Evolutionary conservation across 768 basidiomycete species (phyloP).

Genomic region (Kwoniella dendrophila): DNA sequence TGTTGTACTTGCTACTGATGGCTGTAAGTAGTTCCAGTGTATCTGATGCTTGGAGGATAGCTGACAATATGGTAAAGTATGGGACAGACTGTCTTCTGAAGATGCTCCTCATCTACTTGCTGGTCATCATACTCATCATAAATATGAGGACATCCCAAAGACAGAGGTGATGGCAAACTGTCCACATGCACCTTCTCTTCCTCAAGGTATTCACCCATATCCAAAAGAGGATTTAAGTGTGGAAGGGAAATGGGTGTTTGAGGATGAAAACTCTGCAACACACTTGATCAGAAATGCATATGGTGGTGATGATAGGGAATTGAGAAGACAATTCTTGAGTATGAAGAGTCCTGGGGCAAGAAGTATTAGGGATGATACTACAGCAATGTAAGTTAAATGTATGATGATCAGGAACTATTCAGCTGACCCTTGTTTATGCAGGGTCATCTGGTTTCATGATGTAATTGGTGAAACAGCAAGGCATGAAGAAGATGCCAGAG

Average conservation of each 20-base stretch:
- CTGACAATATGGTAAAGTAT: constrained; percentile 25
- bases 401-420: not conserved
- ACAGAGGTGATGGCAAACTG: constrained; percentile 6
- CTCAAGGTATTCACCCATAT: constrained; percentile 1
- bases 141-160: constrained; percentile 17
- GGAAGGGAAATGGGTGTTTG: constrained; percentile 31
- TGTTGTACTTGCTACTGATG: constrained; percentile 42
- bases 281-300: constrained; percentile 37
- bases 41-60: not conserved
- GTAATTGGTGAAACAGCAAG: not conserved
- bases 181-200: not conserved
- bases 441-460: constrained; percentile 18
- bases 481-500: not conserved
- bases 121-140: constrained; percentile 22
- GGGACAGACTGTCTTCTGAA: constrained; percentile 43
- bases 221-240: constrained; percentile 1
- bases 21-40: constrained; percentile 25
- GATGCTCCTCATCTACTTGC: constrained; percentile 34
- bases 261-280: constrained; percentile 33
- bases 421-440: not conserved
- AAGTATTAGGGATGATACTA: constrained; percentile 10
- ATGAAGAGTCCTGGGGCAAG: constrained; percentile 1
- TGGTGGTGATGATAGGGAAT: constrained; percentile 9
- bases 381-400: constrained; percentile 4
- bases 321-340: constrained; percentile 7